phyloP scores from a whole-genome alignment of 257 asterid species.

The Paraleonurus japonicus region DNA sequence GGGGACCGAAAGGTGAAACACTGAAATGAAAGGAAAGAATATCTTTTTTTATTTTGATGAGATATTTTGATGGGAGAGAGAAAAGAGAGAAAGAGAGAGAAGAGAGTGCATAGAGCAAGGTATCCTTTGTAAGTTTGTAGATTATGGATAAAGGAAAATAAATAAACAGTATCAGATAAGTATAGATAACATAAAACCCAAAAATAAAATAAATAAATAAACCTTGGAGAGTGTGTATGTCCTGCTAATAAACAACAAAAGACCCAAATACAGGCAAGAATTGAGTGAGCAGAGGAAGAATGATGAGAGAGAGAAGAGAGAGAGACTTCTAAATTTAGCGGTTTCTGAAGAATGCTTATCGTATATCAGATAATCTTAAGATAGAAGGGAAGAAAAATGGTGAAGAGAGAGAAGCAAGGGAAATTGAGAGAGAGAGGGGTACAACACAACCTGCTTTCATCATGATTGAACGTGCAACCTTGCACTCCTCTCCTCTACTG shows the following conservation, averaged over 20 bases:
- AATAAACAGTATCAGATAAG: too few relatives aligned
- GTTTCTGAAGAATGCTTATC: background rate
- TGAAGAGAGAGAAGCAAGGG: conserved; percentile 14
- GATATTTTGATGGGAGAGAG: conserved; percentile 6
- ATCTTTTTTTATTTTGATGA: background rate
- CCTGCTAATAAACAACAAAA: conserved; percentile 19
- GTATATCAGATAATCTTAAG: background rate
- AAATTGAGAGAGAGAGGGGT: background rate
- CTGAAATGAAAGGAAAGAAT: conserved; percentile 28
- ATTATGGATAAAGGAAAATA: too few relatives aligned
- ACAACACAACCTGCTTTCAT: conserved; percentile 27
- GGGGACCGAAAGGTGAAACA: conserved; percentile 39
- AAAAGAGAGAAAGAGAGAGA: too few relatives aligned
- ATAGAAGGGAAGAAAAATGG: background rate
- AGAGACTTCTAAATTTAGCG: background rate
- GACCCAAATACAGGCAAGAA: conserved; percentile 14
- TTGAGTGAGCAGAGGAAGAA: conserved; percentile 16
- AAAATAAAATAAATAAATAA: background rate
- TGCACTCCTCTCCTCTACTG: background rate
- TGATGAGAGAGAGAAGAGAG: conserved; percentile 25
- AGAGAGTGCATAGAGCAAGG: conserved; percentile 46
- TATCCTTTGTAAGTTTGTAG: conserved; percentile 24
- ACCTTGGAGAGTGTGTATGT: conserved; percentile 13
- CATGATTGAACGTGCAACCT: conserved; percentile 36
- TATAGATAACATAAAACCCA: background rate